Percentiles rank a stretch among this genome's conserved stretches.
phyloP scores from a whole-genome alignment of 176 grass and related monocot genomes.

The Aegilops bicornis region DNA sequence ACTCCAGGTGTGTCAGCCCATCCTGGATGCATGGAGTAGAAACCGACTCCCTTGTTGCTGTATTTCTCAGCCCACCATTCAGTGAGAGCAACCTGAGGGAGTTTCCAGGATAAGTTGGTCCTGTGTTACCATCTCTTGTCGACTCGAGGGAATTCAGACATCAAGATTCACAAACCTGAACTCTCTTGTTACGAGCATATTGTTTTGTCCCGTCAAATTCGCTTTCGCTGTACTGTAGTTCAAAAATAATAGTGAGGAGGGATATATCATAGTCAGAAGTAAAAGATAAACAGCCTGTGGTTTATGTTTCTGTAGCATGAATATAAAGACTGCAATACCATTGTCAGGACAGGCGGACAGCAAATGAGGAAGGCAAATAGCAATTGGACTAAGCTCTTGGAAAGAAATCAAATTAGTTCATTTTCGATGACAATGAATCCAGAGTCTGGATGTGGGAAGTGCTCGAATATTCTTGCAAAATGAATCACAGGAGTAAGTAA shows the following conservation, averaged over 20 bases:
- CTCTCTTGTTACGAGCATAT: conserved; percentile 92
- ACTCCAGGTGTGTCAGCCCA: conserved; percentile 88
- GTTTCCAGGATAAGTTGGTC: neutral
- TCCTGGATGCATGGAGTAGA: conserved; percentile 95
- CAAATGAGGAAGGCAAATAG: neutral
- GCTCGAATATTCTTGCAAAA: neutral
- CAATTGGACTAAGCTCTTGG: neutral
- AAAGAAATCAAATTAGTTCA: neutral
- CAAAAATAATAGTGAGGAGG: conserved; percentile 14
- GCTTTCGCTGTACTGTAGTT: conserved; percentile 64
- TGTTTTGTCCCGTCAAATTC: conserved; percentile 72
- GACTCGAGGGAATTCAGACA: neutral
- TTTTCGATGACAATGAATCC: neutral
- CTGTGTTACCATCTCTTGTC: neutral
- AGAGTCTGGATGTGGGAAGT: neutral
- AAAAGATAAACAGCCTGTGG: neutral
- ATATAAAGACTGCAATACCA: neutral
- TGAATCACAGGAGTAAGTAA: neutral
- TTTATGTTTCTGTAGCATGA: neutral
- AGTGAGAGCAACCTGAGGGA: conserved; percentile 71
- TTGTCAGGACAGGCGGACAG: neutral
- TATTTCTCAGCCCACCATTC: conserved; percentile 83
- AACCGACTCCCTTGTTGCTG: conserved; percentile 52
- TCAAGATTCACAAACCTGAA: conserved; percentile 61
- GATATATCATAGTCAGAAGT: neutral